phyloP scores from a whole-genome alignment of 2,329 filamentous ascomycete species.

The Calonectria pauciramosa region DNA sequence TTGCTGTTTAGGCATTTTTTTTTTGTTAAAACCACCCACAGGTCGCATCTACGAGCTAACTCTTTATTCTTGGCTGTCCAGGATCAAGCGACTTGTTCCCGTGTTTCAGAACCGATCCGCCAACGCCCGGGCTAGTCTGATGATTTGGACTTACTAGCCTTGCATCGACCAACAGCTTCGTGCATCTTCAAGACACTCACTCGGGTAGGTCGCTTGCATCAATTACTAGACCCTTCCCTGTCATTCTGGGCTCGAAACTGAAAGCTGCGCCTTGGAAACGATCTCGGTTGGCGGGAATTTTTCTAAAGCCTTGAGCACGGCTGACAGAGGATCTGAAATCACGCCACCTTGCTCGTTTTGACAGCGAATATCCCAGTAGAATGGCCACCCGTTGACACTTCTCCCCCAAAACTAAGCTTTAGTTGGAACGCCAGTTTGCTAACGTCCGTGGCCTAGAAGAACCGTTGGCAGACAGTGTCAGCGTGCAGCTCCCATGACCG shows the following conservation, averaged over 20 bases:
- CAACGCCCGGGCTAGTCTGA: constrained; percentile 25
- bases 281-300: constrained; percentile 38
- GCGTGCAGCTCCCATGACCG: constrained; percentile 39
- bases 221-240: constrained; percentile 34
- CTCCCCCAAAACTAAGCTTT: constrained; percentile 29
- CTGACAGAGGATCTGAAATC: constrained; percentile 40
- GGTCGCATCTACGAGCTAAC: constrained; percentile 32
- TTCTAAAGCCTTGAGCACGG: constrained; percentile 35
- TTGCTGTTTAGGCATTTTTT: constrained; percentile 24
- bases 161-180: constrained; percentile 33
- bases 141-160: constrained; percentile 30
- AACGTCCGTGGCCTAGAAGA: constrained; percentile 31
- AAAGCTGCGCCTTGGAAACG: constrained; percentile 36
- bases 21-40: constrained; percentile 18
- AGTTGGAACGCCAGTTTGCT: constrained; percentile 34
- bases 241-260: constrained; percentile 29
- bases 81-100: constrained; percentile 29
- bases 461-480: constrained; percentile 30
- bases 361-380: constrained; percentile 42
- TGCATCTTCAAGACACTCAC: constrained; percentile 29
- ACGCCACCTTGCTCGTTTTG: constrained; percentile 38
- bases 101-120: constrained; percentile 35
- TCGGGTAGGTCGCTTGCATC: constrained; percentile 36
- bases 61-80: constrained; percentile 23
- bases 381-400: constrained; percentile 27